Conservation (phyloP, 176 grass and related monocot species). For the Avena sativa region DNA sequence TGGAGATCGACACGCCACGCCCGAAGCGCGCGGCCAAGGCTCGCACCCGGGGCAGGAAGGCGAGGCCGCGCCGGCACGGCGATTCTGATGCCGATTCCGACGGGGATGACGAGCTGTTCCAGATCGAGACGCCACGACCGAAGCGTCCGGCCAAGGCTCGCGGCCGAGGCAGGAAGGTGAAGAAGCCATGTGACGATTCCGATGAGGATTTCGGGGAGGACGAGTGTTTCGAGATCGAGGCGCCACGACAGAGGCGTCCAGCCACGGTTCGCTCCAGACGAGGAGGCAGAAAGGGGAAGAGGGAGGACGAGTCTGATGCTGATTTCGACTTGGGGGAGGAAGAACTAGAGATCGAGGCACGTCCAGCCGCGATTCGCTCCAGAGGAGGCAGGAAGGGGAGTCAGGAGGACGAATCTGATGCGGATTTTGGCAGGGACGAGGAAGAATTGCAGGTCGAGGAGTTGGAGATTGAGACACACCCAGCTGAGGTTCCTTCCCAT, state of each 20-base stretch:
- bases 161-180: background rate
- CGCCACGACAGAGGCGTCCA: background rate
- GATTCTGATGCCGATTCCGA: background rate
- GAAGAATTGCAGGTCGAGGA: conserved; percentile 32
- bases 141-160: background rate
- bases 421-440: background rate
- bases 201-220: conserved; percentile 26
- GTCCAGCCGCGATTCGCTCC: background rate
- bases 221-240: conserved; percentile 40
- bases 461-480: background rate
- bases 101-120: background rate
- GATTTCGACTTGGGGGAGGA: conserved; percentile 26
- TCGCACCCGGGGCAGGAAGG: background rate
- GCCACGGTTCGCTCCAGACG: background rate
- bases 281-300: background rate
- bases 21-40: background rate
- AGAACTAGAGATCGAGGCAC: conserved; percentile 20
- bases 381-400: background rate
- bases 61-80: background rate
- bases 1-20: background rate
- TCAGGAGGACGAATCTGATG: background rate
- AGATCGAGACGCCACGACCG: background rate
- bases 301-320: conserved; percentile 5
- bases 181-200: background rate
- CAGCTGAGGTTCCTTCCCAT: background rate